Percentiles rank a stretch among this genome's conserved stretches.
Conservation (phyloP, 2,329 filamentous ascomycete species). For the Alternaria tenuissima region DNA sequence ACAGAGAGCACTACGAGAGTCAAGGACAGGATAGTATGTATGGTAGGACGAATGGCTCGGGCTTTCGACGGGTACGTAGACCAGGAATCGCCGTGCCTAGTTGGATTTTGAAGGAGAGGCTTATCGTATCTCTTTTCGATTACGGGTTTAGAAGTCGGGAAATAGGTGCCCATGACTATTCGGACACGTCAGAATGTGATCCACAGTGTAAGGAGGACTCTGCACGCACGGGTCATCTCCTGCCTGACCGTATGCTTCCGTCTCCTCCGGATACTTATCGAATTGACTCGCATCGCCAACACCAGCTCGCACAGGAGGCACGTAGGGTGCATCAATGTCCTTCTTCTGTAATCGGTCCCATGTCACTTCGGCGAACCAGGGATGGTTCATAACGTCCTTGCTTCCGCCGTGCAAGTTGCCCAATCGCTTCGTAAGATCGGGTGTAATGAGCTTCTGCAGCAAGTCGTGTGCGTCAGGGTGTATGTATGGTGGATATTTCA, state of each 20-base stretch:
- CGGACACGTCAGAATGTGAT: constrained; percentile 43
- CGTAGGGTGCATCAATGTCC: constrained; percentile 98
- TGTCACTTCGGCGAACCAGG: constrained; percentile 97
- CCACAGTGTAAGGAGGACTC: constrained; percentile 34
- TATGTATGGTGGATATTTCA: constrained; percentile 97
- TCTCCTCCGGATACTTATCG: constrained; percentile 97
- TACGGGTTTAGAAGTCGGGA: constrained; percentile 40
- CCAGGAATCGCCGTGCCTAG: constrained; percentile 16
- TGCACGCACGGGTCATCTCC: constrained; percentile 85
- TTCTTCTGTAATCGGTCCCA: constrained; percentile 95
- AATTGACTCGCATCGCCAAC: constrained; percentile 97
- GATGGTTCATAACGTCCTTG: constrained; percentile 91
- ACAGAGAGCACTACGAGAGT: constrained; percentile 2
- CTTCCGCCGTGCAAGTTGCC: constrained; percentile 93
- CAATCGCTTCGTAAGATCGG: constrained; percentile 91
- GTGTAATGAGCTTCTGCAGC: constrained; percentile 89
- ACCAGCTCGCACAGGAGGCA: constrained; percentile 92
- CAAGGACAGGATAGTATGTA: constrained; percentile 6
- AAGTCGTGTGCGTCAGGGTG: constrained; percentile 94
- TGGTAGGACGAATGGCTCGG: constrained; percentile 10
- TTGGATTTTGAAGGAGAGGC: constrained; percentile 12
- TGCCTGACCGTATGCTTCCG: constrained; percentile 82
- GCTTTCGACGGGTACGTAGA: constrained; percentile 14
- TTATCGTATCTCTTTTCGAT: constrained; percentile 11
- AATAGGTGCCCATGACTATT: constrained; percentile 48